A percentile compares a stretch with the other conserved stretches of the same genome.
Conservation (phyloP, 805 yeast genomes). For the Pichia paraexigua region DNA sequence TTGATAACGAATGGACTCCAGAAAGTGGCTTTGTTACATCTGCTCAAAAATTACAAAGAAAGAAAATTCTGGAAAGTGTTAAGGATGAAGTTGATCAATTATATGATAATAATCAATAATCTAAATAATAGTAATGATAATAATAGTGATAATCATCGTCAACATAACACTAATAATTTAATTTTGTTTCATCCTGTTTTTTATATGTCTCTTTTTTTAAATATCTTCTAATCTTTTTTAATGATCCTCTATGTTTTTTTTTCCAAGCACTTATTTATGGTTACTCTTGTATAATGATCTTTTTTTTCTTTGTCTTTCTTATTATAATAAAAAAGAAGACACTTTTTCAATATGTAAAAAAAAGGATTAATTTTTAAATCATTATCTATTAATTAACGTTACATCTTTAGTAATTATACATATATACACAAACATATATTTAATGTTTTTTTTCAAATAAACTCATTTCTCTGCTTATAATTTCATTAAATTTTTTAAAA, state of each 20-base stretch:
- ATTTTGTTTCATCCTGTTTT: neutral
- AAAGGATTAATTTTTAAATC: too few species aligned
- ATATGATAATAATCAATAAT: slow-evolving; percentile 30
- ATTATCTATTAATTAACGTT: too few species aligned
- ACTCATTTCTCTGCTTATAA: slow-evolving; percentile 46
- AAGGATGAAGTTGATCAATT: slow-evolving; percentile 59
- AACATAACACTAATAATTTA: too few species aligned
- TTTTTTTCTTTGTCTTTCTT: neutral
- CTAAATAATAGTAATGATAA: too few species aligned
- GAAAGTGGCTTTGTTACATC: slow-evolving; percentile 89
- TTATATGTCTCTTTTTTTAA: too few species aligned
- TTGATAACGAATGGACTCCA: slow-evolving; percentile 96
- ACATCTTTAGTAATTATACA: too few species aligned
- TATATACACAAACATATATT: neutral
- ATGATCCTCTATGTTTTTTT: neutral
- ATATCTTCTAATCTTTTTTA: neutral
- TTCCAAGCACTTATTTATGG: neutral
- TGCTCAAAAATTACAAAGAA: slow-evolving; percentile 95
- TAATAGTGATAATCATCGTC: too few species aligned
- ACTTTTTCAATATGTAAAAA: too few species aligned
- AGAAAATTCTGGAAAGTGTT: slow-evolving; percentile 69
- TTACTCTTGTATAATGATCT: too few species aligned
- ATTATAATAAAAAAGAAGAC: too few species aligned
- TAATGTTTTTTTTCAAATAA: slow-evolving; percentile 11
- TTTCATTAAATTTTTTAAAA: slow-evolving; percentile 41